Percentiles rank a stretch among this genome's conserved stretches.
Evolutionary conservation across 441 rosid genomes (phyloP).

Genomic region (Brassica balearica): DNA sequence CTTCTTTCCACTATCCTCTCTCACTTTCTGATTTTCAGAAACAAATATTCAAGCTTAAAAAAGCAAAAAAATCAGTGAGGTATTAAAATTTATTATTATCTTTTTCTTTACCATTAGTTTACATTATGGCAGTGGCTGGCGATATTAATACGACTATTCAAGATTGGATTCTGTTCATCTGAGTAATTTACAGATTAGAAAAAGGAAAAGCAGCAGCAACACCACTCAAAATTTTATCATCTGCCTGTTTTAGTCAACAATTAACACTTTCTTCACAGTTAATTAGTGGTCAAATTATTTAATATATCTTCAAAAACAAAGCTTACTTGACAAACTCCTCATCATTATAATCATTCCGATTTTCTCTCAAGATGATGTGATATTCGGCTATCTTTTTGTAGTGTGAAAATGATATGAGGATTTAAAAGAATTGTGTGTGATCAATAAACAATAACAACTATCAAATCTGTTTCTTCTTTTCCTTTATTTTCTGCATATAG

Average conservation of each 20-base stretch:
- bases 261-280: constrained; percentile 33
- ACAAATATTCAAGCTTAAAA: constrained; percentile 13
- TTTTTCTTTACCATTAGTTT: neutral
- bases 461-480: constrained; percentile 43
- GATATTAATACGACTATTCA: constrained; percentile 10
- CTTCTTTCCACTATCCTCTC: constrained; percentile 38
- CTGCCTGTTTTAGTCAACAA: constrained; percentile 43
- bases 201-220: constrained; percentile 24
- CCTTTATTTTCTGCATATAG: neutral
- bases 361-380: constrained; percentile 34
- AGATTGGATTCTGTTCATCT: constrained; percentile 18
- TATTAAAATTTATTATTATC: neutral
- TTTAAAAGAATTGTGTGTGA: constrained; percentile 26
- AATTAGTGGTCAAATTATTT: constrained; percentile 20
- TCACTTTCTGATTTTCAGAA: constrained; percentile 36
- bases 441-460: constrained; percentile 38
- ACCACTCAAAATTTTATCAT: constrained; percentile 32
- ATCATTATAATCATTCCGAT: constrained; percentile 26
- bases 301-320: neutral
- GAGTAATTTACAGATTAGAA: constrained; percentile 30
- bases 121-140: neutral
- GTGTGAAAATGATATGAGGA: constrained; percentile 9
- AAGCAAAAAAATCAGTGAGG: neutral
- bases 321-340: constrained; percentile 24
- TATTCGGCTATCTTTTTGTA: constrained; percentile 13